Conservation (phyloP, 805 yeast species). For the Lachancea fermentati region DNA sequence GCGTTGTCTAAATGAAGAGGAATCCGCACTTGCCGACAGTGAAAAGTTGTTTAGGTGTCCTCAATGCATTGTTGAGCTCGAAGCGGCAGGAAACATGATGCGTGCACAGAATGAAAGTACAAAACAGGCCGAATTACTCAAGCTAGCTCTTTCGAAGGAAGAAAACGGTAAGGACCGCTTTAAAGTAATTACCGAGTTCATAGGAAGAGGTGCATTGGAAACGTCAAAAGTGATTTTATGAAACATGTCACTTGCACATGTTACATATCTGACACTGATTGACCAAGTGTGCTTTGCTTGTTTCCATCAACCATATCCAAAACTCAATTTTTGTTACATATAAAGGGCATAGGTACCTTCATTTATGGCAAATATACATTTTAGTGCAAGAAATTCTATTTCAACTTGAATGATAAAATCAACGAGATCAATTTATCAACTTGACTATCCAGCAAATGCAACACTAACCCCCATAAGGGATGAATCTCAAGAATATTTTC, state of each 20-base stretch:
- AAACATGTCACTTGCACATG: slow-evolving; percentile 1
- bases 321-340: too few relatives aligned
- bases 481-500: slow-evolving; percentile 27
- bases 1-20: slow-evolving; percentile 58
- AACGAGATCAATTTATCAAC: slow-evolving; percentile 20
- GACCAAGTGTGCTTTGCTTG: background rate
- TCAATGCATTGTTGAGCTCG: slow-evolving; percentile 64
- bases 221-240: slow-evolving; percentile 12
- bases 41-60: slow-evolving; percentile 53
- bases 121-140: slow-evolving; percentile 58
- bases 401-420: slow-evolving; percentile 31
- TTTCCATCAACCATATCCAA: too few relatives aligned
- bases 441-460: slow-evolving; percentile 20
- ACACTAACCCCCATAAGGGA: slow-evolving; percentile 32
- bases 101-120: slow-evolving; percentile 56
- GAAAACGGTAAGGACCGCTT: slow-evolving; percentile 52
- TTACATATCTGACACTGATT: slow-evolving; percentile 15
- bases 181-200: slow-evolving; percentile 69
- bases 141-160: slow-evolving; percentile 46
- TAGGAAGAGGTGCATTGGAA: slow-evolving; percentile 86
- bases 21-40: slow-evolving; percentile 14
- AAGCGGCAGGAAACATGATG: slow-evolving; percentile 54
- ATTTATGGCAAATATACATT: too few relatives aligned
- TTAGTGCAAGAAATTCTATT: too few relatives aligned
- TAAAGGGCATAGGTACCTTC: too few relatives aligned